A percentile compares a stretch with the other conserved stretches of the same genome.
Conservation (phyloP, 441 rosid genomes). For the Mallotus repandus region DNA sequence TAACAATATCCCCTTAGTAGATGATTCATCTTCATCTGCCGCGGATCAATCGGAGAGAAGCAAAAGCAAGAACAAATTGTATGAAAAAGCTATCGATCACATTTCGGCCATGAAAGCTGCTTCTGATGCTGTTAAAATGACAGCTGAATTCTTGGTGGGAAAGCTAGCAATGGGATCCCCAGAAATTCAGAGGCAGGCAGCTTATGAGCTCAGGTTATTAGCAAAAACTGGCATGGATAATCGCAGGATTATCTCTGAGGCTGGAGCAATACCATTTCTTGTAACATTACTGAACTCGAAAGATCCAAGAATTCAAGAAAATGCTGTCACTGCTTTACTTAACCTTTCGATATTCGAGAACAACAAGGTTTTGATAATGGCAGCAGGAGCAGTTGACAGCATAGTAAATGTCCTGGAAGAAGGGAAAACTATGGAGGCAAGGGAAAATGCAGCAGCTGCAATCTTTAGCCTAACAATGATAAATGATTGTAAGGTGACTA, state of each 20-base stretch:
- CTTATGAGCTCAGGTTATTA: conserved; percentile 60
- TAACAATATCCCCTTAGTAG: conserved; percentile 43
- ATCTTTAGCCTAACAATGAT: conserved; percentile 64
- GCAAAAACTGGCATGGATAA: conserved; percentile 73
- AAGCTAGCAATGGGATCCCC: conserved; percentile 69
- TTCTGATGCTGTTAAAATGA: conserved; percentile 54
- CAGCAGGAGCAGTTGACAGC: conserved; percentile 64
- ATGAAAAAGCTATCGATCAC: conserved; percentile 43
- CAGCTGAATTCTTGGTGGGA: conserved; percentile 72
- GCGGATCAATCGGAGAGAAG: conserved; percentile 25
- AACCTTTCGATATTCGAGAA: conserved; percentile 65
- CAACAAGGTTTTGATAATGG: conserved; percentile 62
- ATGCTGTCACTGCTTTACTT: conserved; percentile 64
- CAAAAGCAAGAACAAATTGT: conserved; percentile 29
- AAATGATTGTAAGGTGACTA: conserved; percentile 47
- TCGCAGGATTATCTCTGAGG: conserved; percentile 59
- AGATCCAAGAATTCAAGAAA: conserved; percentile 65
- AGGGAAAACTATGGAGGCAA: conserved; percentile 67
- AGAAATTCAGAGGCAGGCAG: conserved; percentile 62
- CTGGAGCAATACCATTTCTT: conserved; percentile 69
- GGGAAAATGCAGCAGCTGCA: conserved; percentile 75
- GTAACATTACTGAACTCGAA: conserved; percentile 45
- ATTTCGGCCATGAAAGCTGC: conserved; percentile 52
- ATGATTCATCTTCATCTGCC: conserved; percentile 37
- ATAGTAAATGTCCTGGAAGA: conserved; percentile 51